phyloP scores from a whole-genome alignment of 164 flowering plant species.

The Aristolochia fimbriata region DNA sequence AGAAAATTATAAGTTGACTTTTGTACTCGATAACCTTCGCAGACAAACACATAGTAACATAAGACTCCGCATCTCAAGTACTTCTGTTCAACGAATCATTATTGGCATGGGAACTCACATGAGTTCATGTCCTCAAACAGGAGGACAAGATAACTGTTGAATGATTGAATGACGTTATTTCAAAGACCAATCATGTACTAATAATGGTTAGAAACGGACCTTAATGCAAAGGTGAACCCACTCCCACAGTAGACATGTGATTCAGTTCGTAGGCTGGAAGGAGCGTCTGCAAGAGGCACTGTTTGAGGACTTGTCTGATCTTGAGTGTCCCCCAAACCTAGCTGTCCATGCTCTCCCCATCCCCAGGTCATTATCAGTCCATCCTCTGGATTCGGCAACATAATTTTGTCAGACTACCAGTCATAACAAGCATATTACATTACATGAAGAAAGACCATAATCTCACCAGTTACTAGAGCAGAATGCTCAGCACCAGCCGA shows the following conservation, averaged over 20 bases:
- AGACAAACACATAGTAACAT: too few relatives aligned
- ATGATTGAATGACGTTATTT: too few relatives aligned
- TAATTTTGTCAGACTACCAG: not conserved
- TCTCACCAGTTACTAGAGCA: constrained; percentile 57
- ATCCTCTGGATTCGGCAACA: constrained; percentile 1
- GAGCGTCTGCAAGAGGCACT: constrained; percentile 24
- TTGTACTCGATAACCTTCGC: too few relatives aligned
- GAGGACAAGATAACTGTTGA: too few relatives aligned
- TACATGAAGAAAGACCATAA: not conserved
- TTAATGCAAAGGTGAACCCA: constrained; percentile 61
- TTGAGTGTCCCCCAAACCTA: constrained; percentile 56
- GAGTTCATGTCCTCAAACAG: too few relatives aligned
- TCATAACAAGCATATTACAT: not conserved
- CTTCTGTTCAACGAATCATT: too few relatives aligned
- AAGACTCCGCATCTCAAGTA: too few relatives aligned
- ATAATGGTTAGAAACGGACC: constrained; percentile 2
- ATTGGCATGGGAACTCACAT: too few relatives aligned
- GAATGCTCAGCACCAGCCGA: constrained; percentile 96
- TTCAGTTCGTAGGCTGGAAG: not conserved
- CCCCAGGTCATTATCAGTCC: constrained; percentile 75
- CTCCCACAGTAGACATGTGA: constrained; percentile 66
- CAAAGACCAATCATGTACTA: too few relatives aligned
- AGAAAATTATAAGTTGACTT: too few relatives aligned
- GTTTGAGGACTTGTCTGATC: constrained; percentile 50
- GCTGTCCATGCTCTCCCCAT: constrained; percentile 99